Evolutionary conservation across 805 yeast species (phyloP), one percentile per base, ranked within the genome.

Genomic region (Candida ovalis): DNA sequence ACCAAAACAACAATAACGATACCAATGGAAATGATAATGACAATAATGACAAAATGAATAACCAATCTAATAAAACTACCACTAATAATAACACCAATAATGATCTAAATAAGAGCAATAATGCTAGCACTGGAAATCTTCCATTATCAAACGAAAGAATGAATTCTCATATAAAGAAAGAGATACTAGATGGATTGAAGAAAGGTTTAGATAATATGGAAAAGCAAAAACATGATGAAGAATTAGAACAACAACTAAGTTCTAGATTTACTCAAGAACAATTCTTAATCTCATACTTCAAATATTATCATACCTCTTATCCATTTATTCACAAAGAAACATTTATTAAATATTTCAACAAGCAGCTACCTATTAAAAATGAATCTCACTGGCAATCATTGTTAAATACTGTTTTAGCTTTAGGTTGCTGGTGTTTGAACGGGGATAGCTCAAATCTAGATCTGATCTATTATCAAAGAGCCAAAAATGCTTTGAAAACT

Each of bases 381-480:
- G 70, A 71, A 40, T 71, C 69, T 36, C 69, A 73, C 21, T 81
- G 83, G 81, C 76, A 76, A 52, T 69, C 81, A 21, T 56, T 84
- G 28, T 61, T 80, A 38, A 77, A 82, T 56, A 73, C 83, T 0
- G 80, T 83, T 0, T 61, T 82, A 24, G 85, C 86, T 0, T 64
- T 84, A n/a, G 90, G 89, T 15, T 76, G 86, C 22, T 83, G 86
- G 84, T 80, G 86, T 59, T 52, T 75, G 10, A 73, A 77, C 54
- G 84, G 83, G 13, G 84, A 81, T 52, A 61, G 71, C 17, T 68
- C 77, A 1, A 72, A 71, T 46, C 68, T 75, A 37, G 87, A 83
- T 57, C 51, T 80, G 32, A 68, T 75, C 41, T 84, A 81, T 51
- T 84, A 80, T 56, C 74, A 74, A 42, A 70, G 76, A 50, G 82